A percentile compares a stretch with the other conserved stretches of the same genome.
Conservation (phyloP, 2,329 filamentous ascomycete species). For the Talaromyces islandicus region DNA sequence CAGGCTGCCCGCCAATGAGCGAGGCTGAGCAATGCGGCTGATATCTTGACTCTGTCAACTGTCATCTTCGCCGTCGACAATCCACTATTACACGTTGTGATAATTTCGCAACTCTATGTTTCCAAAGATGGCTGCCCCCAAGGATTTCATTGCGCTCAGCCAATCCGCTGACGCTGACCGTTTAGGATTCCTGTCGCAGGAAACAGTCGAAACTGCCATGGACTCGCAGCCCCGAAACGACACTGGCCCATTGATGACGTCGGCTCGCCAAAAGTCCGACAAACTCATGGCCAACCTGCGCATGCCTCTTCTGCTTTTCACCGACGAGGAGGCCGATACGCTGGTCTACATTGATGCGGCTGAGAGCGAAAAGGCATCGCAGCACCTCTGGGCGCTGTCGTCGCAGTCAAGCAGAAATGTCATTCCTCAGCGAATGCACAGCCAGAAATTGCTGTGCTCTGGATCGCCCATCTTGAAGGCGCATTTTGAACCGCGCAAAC, state of each 20-base stretch:
- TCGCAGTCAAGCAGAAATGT: slow-evolving; percentile 1
- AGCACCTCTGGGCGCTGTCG: slow-evolving; percentile 6
- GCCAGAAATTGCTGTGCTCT: slow-evolving; percentile 23
- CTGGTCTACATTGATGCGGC: slow-evolving; percentile 31
- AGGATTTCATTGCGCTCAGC: neutral
- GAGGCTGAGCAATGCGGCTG: neutral
- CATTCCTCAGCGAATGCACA: slow-evolving; percentile 29
- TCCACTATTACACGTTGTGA: too few relatives aligned
- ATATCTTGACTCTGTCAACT: neutral
- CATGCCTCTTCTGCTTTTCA: slow-evolving; percentile 16
- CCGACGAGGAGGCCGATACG: slow-evolving; percentile 27
- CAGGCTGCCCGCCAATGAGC: neutral
- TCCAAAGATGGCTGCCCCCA: neutral
- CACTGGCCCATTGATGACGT: neutral
- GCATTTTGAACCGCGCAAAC: slow-evolving; percentile 23
- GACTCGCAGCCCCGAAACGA: neutral
- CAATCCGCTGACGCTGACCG: neutral
- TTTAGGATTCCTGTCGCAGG: neutral
- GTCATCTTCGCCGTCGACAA: too few relatives aligned
- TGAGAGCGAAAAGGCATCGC: neutral
- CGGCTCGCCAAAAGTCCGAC: neutral
- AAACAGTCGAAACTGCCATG: neutral
- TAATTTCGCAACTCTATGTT: too few relatives aligned
- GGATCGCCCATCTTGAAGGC: slow-evolving; percentile 24
- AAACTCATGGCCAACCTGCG: slow-evolving; percentile 1